Base-by-base conservation (phyloP, 805 yeast genomes). In the Hanseniaspora osmophila region DNA sequence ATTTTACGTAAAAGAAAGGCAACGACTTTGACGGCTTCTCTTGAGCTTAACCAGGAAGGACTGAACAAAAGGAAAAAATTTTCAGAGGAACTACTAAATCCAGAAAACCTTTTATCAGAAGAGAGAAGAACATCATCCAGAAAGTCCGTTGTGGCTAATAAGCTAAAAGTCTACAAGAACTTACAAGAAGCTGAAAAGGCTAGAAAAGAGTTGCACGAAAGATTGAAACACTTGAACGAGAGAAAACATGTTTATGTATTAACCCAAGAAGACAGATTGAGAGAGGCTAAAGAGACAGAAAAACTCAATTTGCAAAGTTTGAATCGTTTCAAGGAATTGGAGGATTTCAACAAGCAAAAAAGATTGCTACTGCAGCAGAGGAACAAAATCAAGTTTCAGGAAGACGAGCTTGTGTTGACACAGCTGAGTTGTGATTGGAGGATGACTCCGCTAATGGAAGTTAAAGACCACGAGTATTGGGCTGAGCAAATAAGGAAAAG, bases 251-350 rank as follows among this genome's bases (percentile, higher is more conserved):
- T 68, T 30, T 49, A 52, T 29, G 50, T 55, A 17, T 45, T 67
- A 47, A 67, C 71, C 1, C 71, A 69, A 47, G 69, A 66, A 37
- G 77, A 64, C 49, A 57, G 68, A 48, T 46, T 69, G 40, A 80
- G 73, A n/a, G 92, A 86, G 59, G 97, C 98, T 1, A 67, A 78
- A 41, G 82, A 80, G 53, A 92, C 96, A 0, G 98, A 92, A 62
- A 71, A 73, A 57, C 71, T 74, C 40, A 92, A 92, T 60, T 65
- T 77, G 2, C 67, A 75, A 27, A 82, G 96, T 2, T 66, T 92
- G 51, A 77, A 82, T 50, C 69, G 74, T 54, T 92, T 84, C 57
- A 76, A 80, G 54, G 94, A 88, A 54, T 90, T 84, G 57, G 98
- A 92, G 59, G 66, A 81, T 38, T 79, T 77, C 41, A 80, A 85